Conservation (phyloP, 768 basidiomycete species). For the Lactifluus hygrophoroides region DNA sequence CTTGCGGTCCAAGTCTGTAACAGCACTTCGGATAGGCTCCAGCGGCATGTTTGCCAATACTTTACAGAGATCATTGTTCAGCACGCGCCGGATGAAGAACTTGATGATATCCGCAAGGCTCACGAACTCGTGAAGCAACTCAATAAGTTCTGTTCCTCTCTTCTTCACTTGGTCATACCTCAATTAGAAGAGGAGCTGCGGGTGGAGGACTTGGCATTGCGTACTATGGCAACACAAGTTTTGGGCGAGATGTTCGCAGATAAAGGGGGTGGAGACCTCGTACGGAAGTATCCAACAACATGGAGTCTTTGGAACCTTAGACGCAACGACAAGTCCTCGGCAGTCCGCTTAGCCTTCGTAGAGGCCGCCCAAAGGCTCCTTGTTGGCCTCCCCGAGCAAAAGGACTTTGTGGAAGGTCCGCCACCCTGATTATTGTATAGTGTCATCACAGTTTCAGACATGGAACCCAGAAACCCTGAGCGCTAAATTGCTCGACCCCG, state of each 20-base stretch:
- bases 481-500: conserved; percentile 72
- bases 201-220: conserved; percentile 60
- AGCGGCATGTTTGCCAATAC: conserved; percentile 83
- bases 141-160: conserved; percentile 65
- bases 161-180: conserved; percentile 86
- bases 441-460: background rate
- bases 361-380: conserved; percentile 60
- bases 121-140: conserved; percentile 84
- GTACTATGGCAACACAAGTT: conserved; percentile 75
- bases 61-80: conserved; percentile 83
- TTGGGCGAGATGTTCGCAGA: conserved; percentile 89
- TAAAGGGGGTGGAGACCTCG: conserved; percentile 62
- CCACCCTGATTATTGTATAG: conserved; percentile 4
- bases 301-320: conserved; percentile 82
- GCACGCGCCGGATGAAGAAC: conserved; percentile 50
- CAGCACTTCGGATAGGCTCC: conserved; percentile 73
- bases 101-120: conserved; percentile 60
- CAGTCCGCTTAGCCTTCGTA: conserved; percentile 71
- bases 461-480: conserved; percentile 42
- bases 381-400: conserved; percentile 54
- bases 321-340: conserved; percentile 62
- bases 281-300: conserved; percentile 69
- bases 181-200: conserved; percentile 87
- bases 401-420: conserved; percentile 66
- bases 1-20: conserved; percentile 85